A percentile compares a stretch with the other conserved stretches of the same genome.
phyloP scores from a whole-genome alignment of 73 alveolate species.

The Tetrahymena elliotti region DNA sequence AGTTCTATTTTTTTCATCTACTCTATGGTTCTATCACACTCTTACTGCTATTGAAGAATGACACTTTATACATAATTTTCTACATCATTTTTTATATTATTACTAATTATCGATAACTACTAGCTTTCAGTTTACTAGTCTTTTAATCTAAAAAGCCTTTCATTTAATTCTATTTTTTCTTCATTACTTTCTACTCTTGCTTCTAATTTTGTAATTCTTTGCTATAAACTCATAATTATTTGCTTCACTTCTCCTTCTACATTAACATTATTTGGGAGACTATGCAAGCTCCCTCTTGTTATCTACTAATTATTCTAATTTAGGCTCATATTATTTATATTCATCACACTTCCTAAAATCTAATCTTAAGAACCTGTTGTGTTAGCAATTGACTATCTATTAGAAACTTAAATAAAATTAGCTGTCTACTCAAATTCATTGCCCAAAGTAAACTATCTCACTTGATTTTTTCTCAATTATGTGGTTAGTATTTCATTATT shows the following conservation, averaged over 20 bases:
- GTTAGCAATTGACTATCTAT: neutral
- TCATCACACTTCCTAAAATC: neutral
- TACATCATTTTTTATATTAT: neutral
- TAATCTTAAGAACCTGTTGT: neutral
- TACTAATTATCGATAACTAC: neutral
- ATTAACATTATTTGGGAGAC: neutral
- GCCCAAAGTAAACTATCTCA: neutral
- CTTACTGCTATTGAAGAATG: neutral
- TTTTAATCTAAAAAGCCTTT: neutral
- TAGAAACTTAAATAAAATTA: neutral
- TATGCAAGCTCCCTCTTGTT: neutral
- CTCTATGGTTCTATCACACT: neutral
- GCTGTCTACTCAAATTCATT: neutral
- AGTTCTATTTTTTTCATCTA: neutral
- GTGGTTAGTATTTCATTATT: neutral
- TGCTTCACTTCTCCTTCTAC: neutral
- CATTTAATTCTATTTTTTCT: neutral
- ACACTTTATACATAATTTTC: neutral
- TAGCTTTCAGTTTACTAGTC: neutral
- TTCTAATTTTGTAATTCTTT: neutral
- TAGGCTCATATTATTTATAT: neutral
- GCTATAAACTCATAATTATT: neutral
- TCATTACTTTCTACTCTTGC: neutral
- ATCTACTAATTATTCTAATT: neutral
- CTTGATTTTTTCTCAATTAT: neutral